A percentile compares a stretch with the other conserved stretches of the same genome.
Conservation (phyloP, 1,284 basidiomycete species). For the Tylopilus sp. region DNA sequence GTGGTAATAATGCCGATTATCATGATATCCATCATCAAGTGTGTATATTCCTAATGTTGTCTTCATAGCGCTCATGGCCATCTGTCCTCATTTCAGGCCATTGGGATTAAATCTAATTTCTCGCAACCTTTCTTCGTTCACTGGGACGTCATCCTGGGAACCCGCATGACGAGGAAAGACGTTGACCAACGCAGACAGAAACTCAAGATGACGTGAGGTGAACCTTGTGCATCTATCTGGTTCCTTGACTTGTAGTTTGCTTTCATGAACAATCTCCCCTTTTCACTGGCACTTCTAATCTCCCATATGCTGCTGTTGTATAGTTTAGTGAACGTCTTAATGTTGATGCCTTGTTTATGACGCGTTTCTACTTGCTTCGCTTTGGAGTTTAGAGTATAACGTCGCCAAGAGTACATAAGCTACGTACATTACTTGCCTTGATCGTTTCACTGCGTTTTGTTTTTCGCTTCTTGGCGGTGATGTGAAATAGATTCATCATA, state of each 20-base stretch:
- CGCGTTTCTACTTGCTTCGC: not conserved
- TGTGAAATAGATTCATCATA: not conserved
- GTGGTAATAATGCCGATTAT: constrained; percentile 94
- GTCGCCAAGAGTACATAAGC: not conserved
- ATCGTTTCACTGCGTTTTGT: no score
- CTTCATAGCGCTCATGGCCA: not conserved
- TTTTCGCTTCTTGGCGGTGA: not conserved
- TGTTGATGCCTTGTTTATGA: constrained; percentile 4
- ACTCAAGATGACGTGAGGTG: constrained; percentile 26
- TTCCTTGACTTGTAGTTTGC: not conserved
- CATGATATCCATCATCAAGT: constrained; percentile 98
- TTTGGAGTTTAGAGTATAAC: not conserved
- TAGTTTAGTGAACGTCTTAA: constrained; percentile 15
- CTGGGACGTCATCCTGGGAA: constrained; percentile 79
- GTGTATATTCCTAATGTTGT: constrained; percentile 17
- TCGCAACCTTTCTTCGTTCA: constrained; percentile 92
- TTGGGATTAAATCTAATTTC: constrained; percentile 96
- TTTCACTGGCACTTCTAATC: not conserved
- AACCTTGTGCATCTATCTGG: not conserved
- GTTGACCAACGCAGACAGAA: constrained; percentile 45
- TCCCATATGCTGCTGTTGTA: constrained; percentile 23
- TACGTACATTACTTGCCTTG: not conserved
- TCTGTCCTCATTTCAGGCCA: constrained; percentile 44
- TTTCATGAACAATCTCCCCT: not conserved
- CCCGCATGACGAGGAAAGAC: constrained; percentile 72